Evolutionary conservation across 257 asterid species (phyloP).

Genomic region (Solanum chilense): DNA sequence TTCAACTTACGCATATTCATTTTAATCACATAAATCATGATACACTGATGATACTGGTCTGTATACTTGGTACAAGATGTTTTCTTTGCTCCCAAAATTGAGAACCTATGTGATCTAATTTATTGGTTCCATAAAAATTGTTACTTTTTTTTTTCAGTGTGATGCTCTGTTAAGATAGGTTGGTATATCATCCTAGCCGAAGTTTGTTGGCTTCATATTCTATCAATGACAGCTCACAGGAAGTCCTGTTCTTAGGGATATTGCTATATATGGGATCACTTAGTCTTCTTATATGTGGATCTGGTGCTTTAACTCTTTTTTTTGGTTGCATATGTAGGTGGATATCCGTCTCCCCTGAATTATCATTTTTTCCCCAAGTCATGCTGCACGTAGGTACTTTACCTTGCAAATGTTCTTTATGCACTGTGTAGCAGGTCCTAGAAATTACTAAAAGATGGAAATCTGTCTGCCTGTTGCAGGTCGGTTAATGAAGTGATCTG

Average conservation of each 20-base stretch:
- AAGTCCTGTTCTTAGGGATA: neutral
- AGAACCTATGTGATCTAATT: neutral
- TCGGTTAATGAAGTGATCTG: conserved; percentile 96
- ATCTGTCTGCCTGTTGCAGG: conserved; percentile 32
- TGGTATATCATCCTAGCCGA: neutral
- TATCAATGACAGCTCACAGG: neutral
- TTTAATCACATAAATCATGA: neutral
- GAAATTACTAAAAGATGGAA: conserved; percentile 5
- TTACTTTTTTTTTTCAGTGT: neutral
- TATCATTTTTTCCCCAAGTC: conserved; percentile 95
- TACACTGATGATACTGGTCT: neutral
- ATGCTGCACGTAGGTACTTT: conserved; percentile 98
- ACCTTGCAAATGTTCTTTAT: conserved; percentile 11
- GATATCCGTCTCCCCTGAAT: conserved; percentile 94
- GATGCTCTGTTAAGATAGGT: neutral
- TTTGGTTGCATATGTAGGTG: conserved; percentile 43
- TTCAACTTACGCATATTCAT: neutral
- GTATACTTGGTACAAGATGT: neutral
- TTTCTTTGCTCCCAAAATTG: neutral
- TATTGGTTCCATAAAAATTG: neutral
- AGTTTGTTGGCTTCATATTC: neutral
- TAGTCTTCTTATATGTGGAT: neutral
- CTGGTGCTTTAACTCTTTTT: neutral
- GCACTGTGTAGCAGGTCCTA: neutral
- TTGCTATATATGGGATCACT: neutral